Base-by-base conservation (phyloP, 2,329 filamentous ascomycete genomes). In the Phoma sp. region DNA sequence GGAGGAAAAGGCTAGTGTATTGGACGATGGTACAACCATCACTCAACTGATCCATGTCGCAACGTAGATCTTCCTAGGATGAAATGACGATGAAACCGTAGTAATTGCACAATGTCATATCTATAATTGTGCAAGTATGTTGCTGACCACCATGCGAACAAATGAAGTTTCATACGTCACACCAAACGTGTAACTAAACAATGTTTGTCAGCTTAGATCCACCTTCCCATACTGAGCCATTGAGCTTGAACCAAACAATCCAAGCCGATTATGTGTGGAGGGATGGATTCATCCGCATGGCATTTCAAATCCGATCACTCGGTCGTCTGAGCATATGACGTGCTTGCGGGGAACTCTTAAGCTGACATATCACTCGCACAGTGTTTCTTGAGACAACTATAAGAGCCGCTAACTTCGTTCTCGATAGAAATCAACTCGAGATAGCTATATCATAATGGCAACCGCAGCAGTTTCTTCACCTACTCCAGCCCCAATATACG, bases 31-130 rank as follows among this genome's bases (percentile, higher is more conserved):
- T 5, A 25, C 23, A 25, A 9, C 9, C 23, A 9, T 25, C 45
- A 90, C 85, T 0, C 84, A 80, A 56, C 75, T 90, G 5, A 71
- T 80, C 12, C 65, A 72, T 40, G 62, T 68, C 26, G 48, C 61
- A 10, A 57, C 23, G 5, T 47, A 47, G 15, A 26, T n/a, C 2
- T 9, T 12, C 17, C 9, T n/a, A 15, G 4, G 3, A n/a, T 23
- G 5, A 42, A n/a, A 12, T 7, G 5, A 18, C n/a, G 21, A 12
- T 33, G 2, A n/a, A 47, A 20, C 17, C 20, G n/a, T 21, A n/a
- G 25, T 15, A 45, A 32, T 39, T 40, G 42, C 48, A 52, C 48
- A 46, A 21, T 25, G 15, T 23, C 21, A 14, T 12, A 34, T 9
- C 21, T 17, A 5, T 14, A 7, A 7, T 40, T 29, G 7, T 15